Evolutionary conservation across 1,284 basidiomycete genomes (phyloP), one percentile per base, ranked within the genome.

Genomic region (Sporisorium sorghi): DNA sequence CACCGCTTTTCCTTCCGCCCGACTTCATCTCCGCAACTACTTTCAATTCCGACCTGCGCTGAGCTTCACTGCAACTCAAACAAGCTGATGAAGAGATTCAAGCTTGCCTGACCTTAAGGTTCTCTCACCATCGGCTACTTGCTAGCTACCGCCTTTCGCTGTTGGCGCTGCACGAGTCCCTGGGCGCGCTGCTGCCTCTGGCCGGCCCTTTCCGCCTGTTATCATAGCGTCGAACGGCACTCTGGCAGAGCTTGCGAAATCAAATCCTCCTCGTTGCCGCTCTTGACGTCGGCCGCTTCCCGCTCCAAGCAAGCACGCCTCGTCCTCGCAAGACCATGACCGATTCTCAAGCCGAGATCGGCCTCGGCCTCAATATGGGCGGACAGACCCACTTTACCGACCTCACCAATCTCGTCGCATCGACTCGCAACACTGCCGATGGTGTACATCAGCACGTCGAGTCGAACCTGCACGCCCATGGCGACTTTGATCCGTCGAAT

Each of bases 361-460:
- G 64, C 43, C 60, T 73, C 26, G 64, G 59, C 43, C 60, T 73
- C n/a, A 55, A 51, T 21, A 63, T 61, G 51, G 59, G 63, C 19
- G 53, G 32, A 3, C 21, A 51, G 5, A 60, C 59, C 17, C 70
- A 67, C n/a, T 58, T 73, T 37, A 51, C 52, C 48, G 70, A 73
- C 54, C 55, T 73, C 19, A 73, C 70, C 35, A 73, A 73, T 33
- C 24, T 65, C 2, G 48, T 39, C 3, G 48, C 33, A 11, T 54
- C 62, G 10, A 50, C 57, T 2, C 53, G 68, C 19, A 50, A 59
- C 33, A 28, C 33, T 8, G 17, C 42, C 9, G 26, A 26, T 23
- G 44, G 42, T n/a, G 24, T 17, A 23, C 23, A 47, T 10, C 32
- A 37, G 17, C 40, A n/a, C 15, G 5, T 17, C 1, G 50, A 15